phyloP scores from a whole-genome alignment of 2,329 filamentous ascomycete species.

The Trichoderma sp. region DNA sequence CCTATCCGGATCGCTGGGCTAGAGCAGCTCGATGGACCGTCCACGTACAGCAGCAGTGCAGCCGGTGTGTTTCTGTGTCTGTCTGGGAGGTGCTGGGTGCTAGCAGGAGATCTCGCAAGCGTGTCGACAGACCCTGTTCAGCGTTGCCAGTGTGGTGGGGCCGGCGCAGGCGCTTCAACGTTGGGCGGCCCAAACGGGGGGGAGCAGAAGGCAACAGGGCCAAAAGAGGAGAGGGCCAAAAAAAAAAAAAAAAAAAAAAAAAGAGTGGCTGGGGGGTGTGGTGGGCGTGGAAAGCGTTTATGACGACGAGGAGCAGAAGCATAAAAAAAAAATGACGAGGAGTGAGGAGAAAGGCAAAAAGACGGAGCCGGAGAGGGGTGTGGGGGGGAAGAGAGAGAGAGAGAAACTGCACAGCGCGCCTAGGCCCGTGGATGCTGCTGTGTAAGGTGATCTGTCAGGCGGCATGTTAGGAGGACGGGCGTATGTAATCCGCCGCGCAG shows the following conservation, averaged over 20 bases:
- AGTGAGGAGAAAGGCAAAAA: constrained; percentile 1
- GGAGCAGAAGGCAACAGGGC: not conserved
- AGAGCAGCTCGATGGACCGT: constrained; percentile 16
- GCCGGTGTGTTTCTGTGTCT: constrained; percentile 5
- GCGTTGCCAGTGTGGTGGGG: constrained; percentile 18
- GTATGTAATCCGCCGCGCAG: constrained; percentile 2
- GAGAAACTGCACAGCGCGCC: not conserved
- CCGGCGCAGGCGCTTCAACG: constrained; percentile 11
- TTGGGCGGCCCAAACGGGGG: constrained; percentile 16
- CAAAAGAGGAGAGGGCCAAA: not conserved
- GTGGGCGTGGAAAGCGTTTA: constrained; percentile 5
- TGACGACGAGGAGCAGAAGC: not conserved
- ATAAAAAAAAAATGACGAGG: not conserved
- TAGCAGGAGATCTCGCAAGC: constrained; percentile 20
- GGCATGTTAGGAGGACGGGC: constrained; percentile 6
- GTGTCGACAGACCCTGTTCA: constrained; percentile 13
- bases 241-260: constrained; percentile 1
- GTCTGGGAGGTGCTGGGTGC: not conserved
- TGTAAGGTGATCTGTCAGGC: constrained; percentile 20
- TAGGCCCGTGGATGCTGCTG: not conserved
- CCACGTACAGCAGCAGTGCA: constrained; percentile 17
- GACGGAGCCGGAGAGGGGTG: constrained; percentile 7
- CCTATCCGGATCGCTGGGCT: constrained; percentile 24
- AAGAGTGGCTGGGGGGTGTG: constrained; percentile 19
- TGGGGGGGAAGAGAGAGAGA: constrained; percentile 14